Evolutionary conservation across 2,329 filamentous ascomycete species (phyloP).

Genomic region (Apiospora koreana): DNA sequence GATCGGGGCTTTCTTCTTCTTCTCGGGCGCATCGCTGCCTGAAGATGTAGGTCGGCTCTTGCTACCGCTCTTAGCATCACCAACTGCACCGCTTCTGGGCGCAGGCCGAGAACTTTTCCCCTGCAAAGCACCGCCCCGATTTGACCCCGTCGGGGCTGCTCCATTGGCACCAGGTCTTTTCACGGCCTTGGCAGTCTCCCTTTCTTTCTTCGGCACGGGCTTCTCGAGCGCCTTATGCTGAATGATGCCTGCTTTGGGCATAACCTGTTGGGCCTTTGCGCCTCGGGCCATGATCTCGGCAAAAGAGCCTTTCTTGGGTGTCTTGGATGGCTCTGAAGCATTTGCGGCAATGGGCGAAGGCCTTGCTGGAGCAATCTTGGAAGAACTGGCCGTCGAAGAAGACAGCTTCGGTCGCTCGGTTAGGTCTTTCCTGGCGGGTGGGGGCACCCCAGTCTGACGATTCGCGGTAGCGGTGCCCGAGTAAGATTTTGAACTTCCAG

Average conservation of each 20-base stretch:
- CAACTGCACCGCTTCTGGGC: constrained; percentile 24
- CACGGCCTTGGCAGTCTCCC: constrained; percentile 47
- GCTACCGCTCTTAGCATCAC: constrained; percentile 24
- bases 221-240: constrained; percentile 75
- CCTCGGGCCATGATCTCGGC: constrained; percentile 74
- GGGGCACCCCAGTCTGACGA: constrained; percentile 14
- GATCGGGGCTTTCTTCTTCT: constrained; percentile 62
- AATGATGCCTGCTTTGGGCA: constrained; percentile 68
- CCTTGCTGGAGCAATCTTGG: constrained; percentile 26
- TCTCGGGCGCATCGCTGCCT: constrained; percentile 43
- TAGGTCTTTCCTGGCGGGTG: constrained; percentile 21
- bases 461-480: constrained; percentile 14
- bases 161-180: constrained; percentile 39
- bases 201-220: constrained; percentile 51
- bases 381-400: constrained; percentile 17
- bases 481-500: constrained; percentile 11
- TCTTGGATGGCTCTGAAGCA: constrained; percentile 33
- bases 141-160: constrained; percentile 20
- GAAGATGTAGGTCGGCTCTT: constrained; percentile 30
- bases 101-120: constrained; percentile 19
- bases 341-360: constrained; percentile 29
- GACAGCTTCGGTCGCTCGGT: constrained; percentile 25
- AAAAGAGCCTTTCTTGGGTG: constrained; percentile 72
- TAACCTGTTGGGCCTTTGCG: constrained; percentile 62
- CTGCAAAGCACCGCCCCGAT: constrained; percentile 22